Conservation (phyloP, 768 basidiomycete genomes). For the Lentinula sp. region DNA sequence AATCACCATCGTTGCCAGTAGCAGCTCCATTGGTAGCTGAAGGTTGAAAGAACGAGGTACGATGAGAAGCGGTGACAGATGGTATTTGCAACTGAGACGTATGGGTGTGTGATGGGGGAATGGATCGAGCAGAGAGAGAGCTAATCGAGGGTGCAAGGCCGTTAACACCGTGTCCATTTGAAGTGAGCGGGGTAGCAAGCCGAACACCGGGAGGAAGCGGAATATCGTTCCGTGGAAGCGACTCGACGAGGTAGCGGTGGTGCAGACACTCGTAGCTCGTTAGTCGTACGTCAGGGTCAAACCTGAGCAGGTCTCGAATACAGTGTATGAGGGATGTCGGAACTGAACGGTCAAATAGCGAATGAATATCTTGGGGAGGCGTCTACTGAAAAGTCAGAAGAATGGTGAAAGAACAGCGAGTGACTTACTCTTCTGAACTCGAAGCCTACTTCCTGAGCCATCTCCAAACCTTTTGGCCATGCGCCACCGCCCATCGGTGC, state of each 20-base stretch:
- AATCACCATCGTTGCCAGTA: conserved; percentile 30
- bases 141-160: conserved; percentile 27
- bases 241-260: conserved; percentile 86
- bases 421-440: conserved; percentile 77
- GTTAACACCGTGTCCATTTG: conserved; percentile 29
- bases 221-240: conserved; percentile 58
- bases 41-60: conserved; percentile 41
- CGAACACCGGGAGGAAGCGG: conserved; percentile 52
- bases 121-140: conserved; percentile 20
- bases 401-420: conserved; percentile 3
- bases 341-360: conserved; percentile 72
- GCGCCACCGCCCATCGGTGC: conserved; percentile 77
- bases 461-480: conserved; percentile 80
- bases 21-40: not conserved
- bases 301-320: conserved; percentile 86
- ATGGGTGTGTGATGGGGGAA: conserved; percentile 43
- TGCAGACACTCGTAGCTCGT: conserved; percentile 85
- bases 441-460: conserved; percentile 84
- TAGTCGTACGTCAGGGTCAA: conserved; percentile 83
- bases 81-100: conserved; percentile 35
- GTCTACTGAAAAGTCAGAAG: conserved; percentile 33
- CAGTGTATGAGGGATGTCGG: conserved; percentile 84
- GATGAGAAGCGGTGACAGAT: conserved; percentile 45
- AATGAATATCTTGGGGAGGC: conserved; percentile 58
- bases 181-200: conserved; percentile 27